phyloP scores from a whole-genome alignment of 257 asterid species.

The Osmanthus fragrans region DNA sequence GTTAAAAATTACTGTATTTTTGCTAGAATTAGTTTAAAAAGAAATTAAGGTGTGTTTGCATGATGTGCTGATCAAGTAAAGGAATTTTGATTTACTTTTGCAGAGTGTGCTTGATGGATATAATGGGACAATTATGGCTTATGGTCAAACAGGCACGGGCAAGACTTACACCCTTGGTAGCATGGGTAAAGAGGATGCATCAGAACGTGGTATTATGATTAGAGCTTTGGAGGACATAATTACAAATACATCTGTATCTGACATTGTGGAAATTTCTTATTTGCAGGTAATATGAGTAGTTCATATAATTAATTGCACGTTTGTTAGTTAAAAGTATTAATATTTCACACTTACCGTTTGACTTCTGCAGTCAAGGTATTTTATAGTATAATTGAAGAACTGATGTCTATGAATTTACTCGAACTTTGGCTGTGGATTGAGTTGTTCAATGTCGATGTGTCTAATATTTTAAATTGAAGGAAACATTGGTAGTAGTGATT shows the following conservation, averaged over 20 bases:
- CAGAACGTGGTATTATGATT: constrained; percentile 93
- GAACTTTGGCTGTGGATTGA: neutral
- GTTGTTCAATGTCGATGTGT: neutral
- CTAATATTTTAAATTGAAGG: neutral
- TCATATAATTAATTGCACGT: neutral
- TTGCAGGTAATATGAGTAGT: constrained; percentile 60
- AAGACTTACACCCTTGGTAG: constrained; percentile 86
- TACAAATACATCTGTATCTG: constrained; percentile 52
- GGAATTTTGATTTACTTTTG: constrained; percentile 32
- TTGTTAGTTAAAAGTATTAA: neutral
- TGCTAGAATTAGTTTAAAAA: neutral
- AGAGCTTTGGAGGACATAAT: constrained; percentile 85
- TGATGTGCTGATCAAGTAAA: constrained; percentile 4
- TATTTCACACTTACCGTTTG: neutral
- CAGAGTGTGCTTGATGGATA: constrained; percentile 91
- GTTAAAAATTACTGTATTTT: neutral
- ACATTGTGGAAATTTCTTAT: constrained; percentile 69
- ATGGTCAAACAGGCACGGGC: constrained; percentile 96
- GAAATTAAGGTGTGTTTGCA: neutral
- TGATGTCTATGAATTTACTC: neutral
- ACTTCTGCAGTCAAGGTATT: neutral
- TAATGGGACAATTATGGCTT: constrained; percentile 91
- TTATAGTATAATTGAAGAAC: neutral
- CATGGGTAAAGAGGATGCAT: constrained; percentile 67
- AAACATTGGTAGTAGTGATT: neutral